Percentiles rank a stretch among this genome's conserved stretches.
Evolutionary conservation across 495 filamentous ascomycete genomes (phyloP).

Genomic region (Xylaria venustula): DNA sequence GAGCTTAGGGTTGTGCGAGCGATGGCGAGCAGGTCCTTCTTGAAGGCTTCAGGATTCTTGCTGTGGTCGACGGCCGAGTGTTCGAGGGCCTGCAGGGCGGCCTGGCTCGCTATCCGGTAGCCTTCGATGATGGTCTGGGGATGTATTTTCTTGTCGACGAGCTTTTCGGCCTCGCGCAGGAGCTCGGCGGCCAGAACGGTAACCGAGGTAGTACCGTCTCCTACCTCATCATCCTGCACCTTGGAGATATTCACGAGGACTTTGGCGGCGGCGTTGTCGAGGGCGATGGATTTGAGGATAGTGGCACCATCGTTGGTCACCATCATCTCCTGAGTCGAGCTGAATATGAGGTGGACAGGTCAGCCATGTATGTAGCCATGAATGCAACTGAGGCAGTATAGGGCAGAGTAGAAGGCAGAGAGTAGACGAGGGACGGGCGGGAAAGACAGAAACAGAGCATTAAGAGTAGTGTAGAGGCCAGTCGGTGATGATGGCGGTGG

Average conservation of each 20-base stretch:
- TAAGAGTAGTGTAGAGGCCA: too few species aligned
- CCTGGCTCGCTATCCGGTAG: slow-evolving; percentile 91
- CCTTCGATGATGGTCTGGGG: slow-evolving; percentile 99
- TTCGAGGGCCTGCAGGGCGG: slow-evolving; percentile 80
- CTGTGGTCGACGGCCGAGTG: slow-evolving; percentile 85
- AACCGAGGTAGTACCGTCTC: slow-evolving; percentile 85
- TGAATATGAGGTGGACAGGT: slow-evolving; percentile 33
- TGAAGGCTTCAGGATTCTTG: slow-evolving; percentile 76
- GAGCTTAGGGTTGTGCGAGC: slow-evolving; percentile 97
- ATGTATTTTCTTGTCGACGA: slow-evolving; percentile 96
- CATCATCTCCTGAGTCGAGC: slow-evolving; percentile 94
- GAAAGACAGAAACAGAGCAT: too few species aligned
- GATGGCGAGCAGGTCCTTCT: slow-evolving; percentile 85
- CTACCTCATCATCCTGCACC: slow-evolving; percentile 98
- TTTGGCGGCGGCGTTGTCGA: slow-evolving; percentile 97
- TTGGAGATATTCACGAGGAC: slow-evolving; percentile 98
- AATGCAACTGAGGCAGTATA: not conserved
- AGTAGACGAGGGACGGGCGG: too few species aligned
- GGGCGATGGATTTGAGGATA: slow-evolving; percentile 96
- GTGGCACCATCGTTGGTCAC: slow-evolving; percentile 99
- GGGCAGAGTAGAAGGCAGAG: too few species aligned
- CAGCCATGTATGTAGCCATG: slow-evolving; percentile 2
- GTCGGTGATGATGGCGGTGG: too few species aligned
- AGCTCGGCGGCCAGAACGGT: slow-evolving; percentile 93
- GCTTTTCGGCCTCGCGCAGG: slow-evolving; percentile 91